Evolutionary conservation across 202 grass and related monocot genomes (phyloP), one percentile per base, ranked within the genome.

Genomic region (Setaria italica): DNA sequence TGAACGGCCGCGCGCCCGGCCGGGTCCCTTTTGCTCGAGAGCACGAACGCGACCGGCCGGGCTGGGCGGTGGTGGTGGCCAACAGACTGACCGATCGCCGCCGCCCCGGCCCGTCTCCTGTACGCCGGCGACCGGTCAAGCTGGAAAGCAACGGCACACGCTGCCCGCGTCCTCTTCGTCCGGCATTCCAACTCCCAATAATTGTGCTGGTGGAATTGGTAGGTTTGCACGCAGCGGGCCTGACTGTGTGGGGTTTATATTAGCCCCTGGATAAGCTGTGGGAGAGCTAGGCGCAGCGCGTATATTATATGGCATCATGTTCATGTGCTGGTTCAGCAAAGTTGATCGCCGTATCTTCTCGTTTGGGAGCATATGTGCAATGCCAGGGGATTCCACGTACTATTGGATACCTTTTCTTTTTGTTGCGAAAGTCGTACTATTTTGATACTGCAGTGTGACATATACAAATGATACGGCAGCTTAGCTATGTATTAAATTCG

Each of bases 81-180:
- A 67, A 43, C 65, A 20, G 35, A 43, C 65, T 41, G 37, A 68
- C 65, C 62, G 62, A 34, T 33, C 20, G 11, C 59, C 39, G 2
- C 34, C 34, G 34, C 58, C 9, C 21, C 20, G 6, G 9, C 21
- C 21, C 21, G 7, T 12, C 50, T 74, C 9, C 50, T n/a, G 17
- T 13, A 33, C 47, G 42, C 8, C 49, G 72, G 48, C 42, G 72
- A 76, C 72, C 58, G 29, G 58, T 79, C 59, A 49, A 33, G 25
- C 76, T 29, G 76, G 58, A 79, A 79, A 79, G 76, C 39, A 32
- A 63, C 57, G 42, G 41, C 76, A 62, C 72, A 7, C 57, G 55
- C 13, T 30, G 69, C 45, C 21, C 21, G 2, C 49, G 42, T 17
- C 17, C 17, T 47, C 68, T 47, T 11, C 21, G 21, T 49, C n/a